phyloP scores from a whole-genome alignment of 169 alveolate genomes.

The Theileria luwenshuni region DNA sequence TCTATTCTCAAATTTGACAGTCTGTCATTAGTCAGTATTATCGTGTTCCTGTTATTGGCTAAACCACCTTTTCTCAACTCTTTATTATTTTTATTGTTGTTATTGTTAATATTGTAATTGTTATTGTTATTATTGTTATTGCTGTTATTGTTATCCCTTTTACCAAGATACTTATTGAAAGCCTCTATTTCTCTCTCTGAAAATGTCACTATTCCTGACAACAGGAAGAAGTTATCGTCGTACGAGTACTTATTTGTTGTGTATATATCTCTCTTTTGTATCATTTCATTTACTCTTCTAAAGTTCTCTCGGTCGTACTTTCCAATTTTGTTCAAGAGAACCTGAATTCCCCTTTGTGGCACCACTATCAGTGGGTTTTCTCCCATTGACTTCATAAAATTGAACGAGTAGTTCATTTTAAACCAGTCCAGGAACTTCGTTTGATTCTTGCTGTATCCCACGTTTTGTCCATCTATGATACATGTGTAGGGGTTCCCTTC shows the following conservation, averaged over 20 bases:
- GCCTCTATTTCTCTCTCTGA: slow-evolving; percentile 42
- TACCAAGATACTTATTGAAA: slow-evolving; percentile 24
- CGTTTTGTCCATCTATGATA: slow-evolving; percentile 60
- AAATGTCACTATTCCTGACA: slow-evolving; percentile 55
- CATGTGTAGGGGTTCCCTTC: slow-evolving; percentile 48
- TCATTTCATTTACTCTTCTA: not conserved
- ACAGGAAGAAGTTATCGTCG: slow-evolving; percentile 63
- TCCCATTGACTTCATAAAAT: slow-evolving; percentile 29
- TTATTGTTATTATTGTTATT: too few relatives aligned
- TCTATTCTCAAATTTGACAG: slow-evolving; percentile 45
- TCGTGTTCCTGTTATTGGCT: slow-evolving; percentile 3
- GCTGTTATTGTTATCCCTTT: not conserved
- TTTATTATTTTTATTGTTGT: not conserved
- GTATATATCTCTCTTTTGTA: slow-evolving; percentile 21
- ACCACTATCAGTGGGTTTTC: slow-evolving; percentile 56
- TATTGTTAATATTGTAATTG: slow-evolving; percentile 1
- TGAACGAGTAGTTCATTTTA: slow-evolving; percentile 26
- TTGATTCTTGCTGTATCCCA: slow-evolving; percentile 45
- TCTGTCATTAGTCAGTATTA: slow-evolving; percentile 54
- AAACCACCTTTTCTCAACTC: not conserved
- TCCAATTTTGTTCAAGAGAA: slow-evolving; percentile 2
- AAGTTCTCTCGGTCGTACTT: not conserved
- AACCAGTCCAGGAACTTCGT: slow-evolving; percentile 13
- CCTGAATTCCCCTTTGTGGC: slow-evolving; percentile 8
- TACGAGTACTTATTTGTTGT: slow-evolving; percentile 31